These are phyloP conservation scores for Calonectria naviculata DNA, from an alignment of 2,329 filamentous ascomycete genomes.

Conservation along the genomic window DNA sequence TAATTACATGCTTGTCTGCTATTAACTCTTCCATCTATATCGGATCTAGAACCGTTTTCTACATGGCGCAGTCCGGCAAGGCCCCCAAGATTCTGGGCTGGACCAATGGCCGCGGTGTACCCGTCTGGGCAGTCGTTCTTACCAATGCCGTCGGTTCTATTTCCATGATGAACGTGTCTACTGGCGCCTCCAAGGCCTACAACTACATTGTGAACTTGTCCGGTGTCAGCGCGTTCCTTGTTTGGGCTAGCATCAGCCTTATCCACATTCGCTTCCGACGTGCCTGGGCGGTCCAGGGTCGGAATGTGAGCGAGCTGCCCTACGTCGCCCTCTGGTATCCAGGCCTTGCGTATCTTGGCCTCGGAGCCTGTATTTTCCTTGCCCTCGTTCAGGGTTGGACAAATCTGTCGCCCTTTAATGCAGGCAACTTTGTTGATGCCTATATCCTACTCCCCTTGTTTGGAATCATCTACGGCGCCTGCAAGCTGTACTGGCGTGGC, in stretches of 20 bases:
- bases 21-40: constrained; percentile 84
- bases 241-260: constrained; percentile 77
- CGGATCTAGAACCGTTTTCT: constrained; percentile 78
- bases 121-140: constrained; percentile 70
- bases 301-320: constrained; percentile 63
- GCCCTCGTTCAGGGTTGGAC: constrained; percentile 72
- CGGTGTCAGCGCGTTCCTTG: constrained; percentile 77
- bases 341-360: constrained; percentile 68
- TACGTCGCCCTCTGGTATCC: constrained; percentile 67
- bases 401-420: constrained; percentile 67
- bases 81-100: constrained; percentile 76
- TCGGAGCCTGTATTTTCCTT: constrained; percentile 68
- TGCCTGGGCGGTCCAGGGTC: constrained; percentile 70
- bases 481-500: constrained; percentile 63
- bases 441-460: constrained; percentile 72
- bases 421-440: constrained; percentile 70
- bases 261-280: constrained; percentile 78
- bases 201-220: constrained; percentile 76
- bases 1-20: constrained; percentile 77
- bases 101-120: constrained; percentile 73
- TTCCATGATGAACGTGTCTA: constrained; percentile 81
- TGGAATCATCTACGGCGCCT: constrained; percentile 64
- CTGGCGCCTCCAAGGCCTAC: constrained; percentile 74
- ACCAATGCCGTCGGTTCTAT: constrained; percentile 78
- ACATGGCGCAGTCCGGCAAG: constrained; percentile 79